These are phyloP conservation scores for Pyrus communis DNA, from an alignment of 306 rosid genomes.

Conservation along the genomic window DNA sequence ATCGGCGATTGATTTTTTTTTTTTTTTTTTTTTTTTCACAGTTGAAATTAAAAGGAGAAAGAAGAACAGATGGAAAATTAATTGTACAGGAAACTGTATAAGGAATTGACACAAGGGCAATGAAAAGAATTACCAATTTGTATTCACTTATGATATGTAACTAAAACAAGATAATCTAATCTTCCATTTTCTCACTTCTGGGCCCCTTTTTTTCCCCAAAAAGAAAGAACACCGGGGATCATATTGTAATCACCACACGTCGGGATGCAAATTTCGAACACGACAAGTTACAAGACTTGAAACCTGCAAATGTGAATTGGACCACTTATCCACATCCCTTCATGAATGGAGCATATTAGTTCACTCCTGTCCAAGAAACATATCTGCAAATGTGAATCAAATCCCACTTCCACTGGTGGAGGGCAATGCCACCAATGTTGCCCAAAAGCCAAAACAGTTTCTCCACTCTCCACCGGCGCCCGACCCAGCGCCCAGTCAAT, in stretches of 20 bases:
- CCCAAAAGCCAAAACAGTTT: too few species aligned
- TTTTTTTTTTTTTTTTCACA: background rate
- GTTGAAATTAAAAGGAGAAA: background rate
- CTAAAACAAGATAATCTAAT: background rate
- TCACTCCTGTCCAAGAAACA: too few species aligned
- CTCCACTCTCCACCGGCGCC: too few species aligned
- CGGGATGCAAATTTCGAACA: background rate
- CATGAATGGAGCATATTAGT: too few species aligned
- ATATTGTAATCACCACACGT: background rate
- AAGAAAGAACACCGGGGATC: background rate
- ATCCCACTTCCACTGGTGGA: too few species aligned
- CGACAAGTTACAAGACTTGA: background rate
- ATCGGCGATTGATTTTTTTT: constrained; percentile 12
- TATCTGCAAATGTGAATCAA: too few species aligned
- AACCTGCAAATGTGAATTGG: background rate
- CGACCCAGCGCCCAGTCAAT: too few species aligned
- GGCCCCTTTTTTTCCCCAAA: background rate
- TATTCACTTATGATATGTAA: background rate
- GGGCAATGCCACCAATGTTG: too few species aligned
- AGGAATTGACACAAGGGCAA: background rate
- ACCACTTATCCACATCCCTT: too few species aligned
- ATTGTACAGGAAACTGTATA: constrained; percentile 24
- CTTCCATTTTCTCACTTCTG: background rate
- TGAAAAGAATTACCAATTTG: background rate
- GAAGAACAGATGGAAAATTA: constrained; percentile 1